These are phyloP conservation scores for Lodderomyces elongisporus DNA, from an alignment of 1,139 yeast species.

Conservation along the genomic window DNA sequence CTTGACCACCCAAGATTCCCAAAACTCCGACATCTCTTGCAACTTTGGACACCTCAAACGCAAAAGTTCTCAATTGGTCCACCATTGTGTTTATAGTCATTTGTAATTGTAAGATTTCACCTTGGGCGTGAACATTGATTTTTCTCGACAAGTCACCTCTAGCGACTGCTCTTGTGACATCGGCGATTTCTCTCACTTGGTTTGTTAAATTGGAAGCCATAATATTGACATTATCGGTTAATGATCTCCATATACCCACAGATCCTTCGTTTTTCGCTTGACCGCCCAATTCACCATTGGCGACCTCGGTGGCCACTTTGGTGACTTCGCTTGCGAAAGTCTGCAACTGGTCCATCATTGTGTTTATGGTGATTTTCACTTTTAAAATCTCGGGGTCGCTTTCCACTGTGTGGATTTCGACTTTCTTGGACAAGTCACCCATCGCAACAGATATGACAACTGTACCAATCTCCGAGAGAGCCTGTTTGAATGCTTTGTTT, in stretches of 20 bases:
- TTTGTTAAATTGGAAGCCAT: slow-evolving; percentile 84
- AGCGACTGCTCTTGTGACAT: slow-evolving; percentile 81
- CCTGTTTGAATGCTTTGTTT: slow-evolving; percentile 71
- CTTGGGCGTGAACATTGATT: slow-evolving; percentile 80
- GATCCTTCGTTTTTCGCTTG: slow-evolving; percentile 81
- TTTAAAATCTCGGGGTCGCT: slow-evolving; percentile 71
- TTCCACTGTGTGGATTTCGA: slow-evolving; percentile 65
- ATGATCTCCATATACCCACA: slow-evolving; percentile 80
- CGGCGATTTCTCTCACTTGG: slow-evolving; percentile 82
- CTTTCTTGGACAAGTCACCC: slow-evolving; percentile 80
- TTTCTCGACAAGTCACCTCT: slow-evolving; percentile 73
- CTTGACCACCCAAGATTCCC: slow-evolving; percentile 85
- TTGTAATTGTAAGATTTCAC: slow-evolving; percentile 73
- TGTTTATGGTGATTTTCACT: slow-evolving; percentile 76
- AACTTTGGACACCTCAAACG: slow-evolving; percentile 81
- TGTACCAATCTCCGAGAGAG: slow-evolving; percentile 72
- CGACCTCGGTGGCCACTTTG: slow-evolving; percentile 82
- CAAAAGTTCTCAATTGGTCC: slow-evolving; percentile 81
- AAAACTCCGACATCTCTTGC: slow-evolving; percentile 89
- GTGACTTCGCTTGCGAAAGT: slow-evolving; percentile 80
- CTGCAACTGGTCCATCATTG: slow-evolving; percentile 85
- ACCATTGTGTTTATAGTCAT: slow-evolving; percentile 84
- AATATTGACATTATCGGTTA: slow-evolving; percentile 79
- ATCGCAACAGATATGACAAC: slow-evolving; percentile 80
- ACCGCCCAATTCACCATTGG: slow-evolving; percentile 85